Base-by-base conservation (phyloP, 768 basidiomycete genomes). In the Lactifluus volemus region DNA sequence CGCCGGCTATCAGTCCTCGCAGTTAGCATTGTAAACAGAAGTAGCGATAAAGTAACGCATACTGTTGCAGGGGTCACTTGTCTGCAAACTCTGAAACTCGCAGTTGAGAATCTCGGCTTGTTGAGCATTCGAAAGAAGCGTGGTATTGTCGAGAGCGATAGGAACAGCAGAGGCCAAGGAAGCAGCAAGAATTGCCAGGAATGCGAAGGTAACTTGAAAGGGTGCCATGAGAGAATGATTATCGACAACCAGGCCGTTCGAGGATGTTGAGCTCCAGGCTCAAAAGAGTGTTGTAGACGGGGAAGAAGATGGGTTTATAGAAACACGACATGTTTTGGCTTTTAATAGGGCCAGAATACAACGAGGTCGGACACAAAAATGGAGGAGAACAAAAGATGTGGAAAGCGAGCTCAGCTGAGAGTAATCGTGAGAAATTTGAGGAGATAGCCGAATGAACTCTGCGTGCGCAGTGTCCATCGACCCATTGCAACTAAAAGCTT, bases 51-150 rank as follows among this genome's bases (percentile, higher is more conserved):
- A 14, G 25, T 25, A 19, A 69, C 75, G 57, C 49, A 38, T 48
- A 83, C 82, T 68, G 38, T 72, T 71, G 69, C 84, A 85, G 4
- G 78, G 36, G 58, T 79, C 80, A 0, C 72, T 71, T 1, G 61
- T 58, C 1, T 75, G 79, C 25, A 82, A 49, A 7, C 60, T 70
- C 59, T 70, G 63, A 63, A 81, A 85, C 49, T 77, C 70, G 2
- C 71, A 67, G 63, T 86, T 86, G 32, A 81, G 72, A 34, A 71
- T 66, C 66, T 84, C 82, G 0, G 84, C 83, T 42, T 72, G 68
- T 61, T 75, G 72, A 14, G 76, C 83, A 63, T 83, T 84, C 53
- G 74, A 66, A 5, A 76, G 69, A 25, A 83, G 75, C n/a, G 75
- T 75, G 29, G 70, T 62, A 55, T 75, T 68, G 67, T 79, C 76